Evolutionary conservation across 2,329 filamentous ascomycete species (phyloP), one percentile per base, ranked within the genome.

Genomic region (Fusarium citri): DNA sequence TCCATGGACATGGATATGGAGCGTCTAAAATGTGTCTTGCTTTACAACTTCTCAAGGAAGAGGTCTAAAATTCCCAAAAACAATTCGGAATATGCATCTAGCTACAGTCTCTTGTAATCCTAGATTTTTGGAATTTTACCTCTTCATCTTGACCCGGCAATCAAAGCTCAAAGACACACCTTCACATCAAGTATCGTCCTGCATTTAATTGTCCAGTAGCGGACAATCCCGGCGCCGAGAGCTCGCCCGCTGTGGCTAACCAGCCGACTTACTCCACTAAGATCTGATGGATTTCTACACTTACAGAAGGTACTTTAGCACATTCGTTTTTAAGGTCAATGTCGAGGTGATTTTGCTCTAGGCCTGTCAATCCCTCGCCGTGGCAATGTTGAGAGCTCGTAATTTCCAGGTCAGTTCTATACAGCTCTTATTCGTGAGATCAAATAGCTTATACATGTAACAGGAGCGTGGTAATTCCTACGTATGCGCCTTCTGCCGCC

Each of bases 371-470:
- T 65, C 49, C 55, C 64, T 70, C 53, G 48, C 62, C 59, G 64
- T 70, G 73, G 78, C 71, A 68, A 85, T 85, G 83, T 80, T 85
- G 65, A 82, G 81, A 78, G 78, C 79, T 71, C 79, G 79, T 67
- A 64, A 77, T 72, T 80, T 78, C 74, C 79, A 80, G 79, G 83
- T 83, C 68, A 64, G 77, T 62, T 28, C 45, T 51, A 43, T 14
- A 26, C 31, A 37, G 31, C 23, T 7, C 26, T 15, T n/a, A 12
- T 26, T 30, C 23, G 12, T 48, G 11, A 18, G 34, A 30, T 12
- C 40, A 56, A 58, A 49, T 49, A 40, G 40, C 68, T 69, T 46
- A 67, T 56, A 54, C 45, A 47, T 55, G 42, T 9, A 59, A 41
- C 55, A 83, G 81, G 76, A 78, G 72, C 79, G 76, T 64, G 73